phyloP scores from a whole-genome alignment of 2,329 filamentous ascomycete species.

The Mycosphaerella sp. region DNA sequence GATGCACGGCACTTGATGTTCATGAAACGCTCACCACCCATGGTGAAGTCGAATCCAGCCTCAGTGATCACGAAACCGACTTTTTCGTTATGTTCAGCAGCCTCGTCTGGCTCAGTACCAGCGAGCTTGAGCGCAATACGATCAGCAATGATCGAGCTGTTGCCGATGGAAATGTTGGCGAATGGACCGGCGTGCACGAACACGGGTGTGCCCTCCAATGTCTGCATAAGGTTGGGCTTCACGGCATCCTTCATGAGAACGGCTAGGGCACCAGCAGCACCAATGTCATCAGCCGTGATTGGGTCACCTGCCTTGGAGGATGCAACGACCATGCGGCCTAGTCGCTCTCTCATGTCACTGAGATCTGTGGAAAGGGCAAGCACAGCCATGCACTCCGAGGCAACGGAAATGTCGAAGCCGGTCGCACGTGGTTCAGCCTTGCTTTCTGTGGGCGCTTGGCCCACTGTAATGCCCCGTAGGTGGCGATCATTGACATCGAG shows the following conservation, averaged over 20 bases:
- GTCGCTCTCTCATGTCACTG: constrained; percentile 80
- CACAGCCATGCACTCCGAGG: constrained; percentile 97
- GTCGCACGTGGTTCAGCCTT: constrained; percentile 83
- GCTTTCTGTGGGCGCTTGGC: constrained; percentile 73
- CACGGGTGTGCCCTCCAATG: constrained; percentile 90
- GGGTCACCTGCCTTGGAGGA: constrained; percentile 79
- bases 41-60: constrained; percentile 98
- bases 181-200: constrained; percentile 98
- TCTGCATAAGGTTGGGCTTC: constrained; percentile 99
- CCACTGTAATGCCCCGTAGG: constrained; percentile 80
- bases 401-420: constrained; percentile 95
- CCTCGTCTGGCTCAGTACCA: constrained; percentile 86
- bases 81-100: constrained; percentile 60
- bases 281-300: constrained; percentile 92
- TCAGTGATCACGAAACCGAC: constrained; percentile 93
- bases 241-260: constrained; percentile 97
- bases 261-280: constrained; percentile 82
- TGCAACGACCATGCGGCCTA: constrained; percentile 93
- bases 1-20: constrained; percentile 99
- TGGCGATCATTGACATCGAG: constrained; percentile 97
- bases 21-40: constrained; percentile 99
- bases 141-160: constrained; percentile 90
- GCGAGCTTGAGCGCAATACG: constrained; percentile 93
- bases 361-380: constrained; percentile 86
- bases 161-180: constrained; percentile 96